Conservation (phyloP, 2,329 filamentous ascomycete genomes). For the Colletotrichum sp. region DNA sequence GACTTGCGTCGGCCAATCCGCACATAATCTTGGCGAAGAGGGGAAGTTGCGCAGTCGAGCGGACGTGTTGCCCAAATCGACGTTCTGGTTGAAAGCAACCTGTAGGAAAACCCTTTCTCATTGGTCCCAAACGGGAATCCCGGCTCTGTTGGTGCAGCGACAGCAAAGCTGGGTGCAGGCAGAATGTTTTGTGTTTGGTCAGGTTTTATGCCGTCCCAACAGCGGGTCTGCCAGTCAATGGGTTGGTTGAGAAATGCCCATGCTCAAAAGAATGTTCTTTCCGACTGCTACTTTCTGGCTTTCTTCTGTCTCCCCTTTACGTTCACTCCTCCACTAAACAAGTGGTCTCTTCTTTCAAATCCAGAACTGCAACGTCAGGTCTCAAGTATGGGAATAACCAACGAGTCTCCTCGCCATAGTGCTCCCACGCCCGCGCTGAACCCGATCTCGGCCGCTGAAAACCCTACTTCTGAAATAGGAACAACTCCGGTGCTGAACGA, state of each 20-base stretch:
- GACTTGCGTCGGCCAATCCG: neutral
- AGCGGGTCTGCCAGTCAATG: neutral
- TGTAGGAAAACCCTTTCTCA: neutral
- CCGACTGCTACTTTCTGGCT: neutral
- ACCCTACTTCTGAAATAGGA: fast-evolving
- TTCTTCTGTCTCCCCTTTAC: too few relatives aligned
- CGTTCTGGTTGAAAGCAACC: neutral
- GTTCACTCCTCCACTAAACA: fast-evolving
- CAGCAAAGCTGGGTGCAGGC: neutral
- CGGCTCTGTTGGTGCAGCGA: neutral
- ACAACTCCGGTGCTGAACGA: neutral
- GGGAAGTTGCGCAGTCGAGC: neutral
- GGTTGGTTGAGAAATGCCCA: fast-evolving
- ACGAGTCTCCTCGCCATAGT: neutral
- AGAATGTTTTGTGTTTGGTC: too few relatives aligned
- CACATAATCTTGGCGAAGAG: neutral
- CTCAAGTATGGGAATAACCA: neutral
- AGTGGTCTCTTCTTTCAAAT: too few relatives aligned
- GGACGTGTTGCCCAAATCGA: neutral
- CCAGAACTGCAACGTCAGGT: neutral
- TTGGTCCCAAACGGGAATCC: neutral
- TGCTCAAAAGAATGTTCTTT: neutral
- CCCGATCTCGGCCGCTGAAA: fast-evolving
- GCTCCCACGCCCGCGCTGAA: neutral
- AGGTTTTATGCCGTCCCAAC: neutral